Evolutionary conservation across 108 stramenopile species (phyloP).

Genomic region (Thalassiosira profunda): DNA sequence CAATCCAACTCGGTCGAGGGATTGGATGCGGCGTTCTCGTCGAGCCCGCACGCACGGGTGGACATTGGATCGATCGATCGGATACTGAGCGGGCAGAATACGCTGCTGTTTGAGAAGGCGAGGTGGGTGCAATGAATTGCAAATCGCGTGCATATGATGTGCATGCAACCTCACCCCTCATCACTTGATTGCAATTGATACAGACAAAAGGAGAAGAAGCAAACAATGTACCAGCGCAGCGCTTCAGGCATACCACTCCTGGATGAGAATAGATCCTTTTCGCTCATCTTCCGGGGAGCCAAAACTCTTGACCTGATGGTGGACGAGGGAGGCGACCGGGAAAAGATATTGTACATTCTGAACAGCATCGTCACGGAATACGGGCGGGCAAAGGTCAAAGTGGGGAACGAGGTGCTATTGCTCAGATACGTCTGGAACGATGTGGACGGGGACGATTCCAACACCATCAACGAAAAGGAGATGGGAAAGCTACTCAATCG

Average conservation of each 20-base stretch:
- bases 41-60: slow-evolving; percentile 26
- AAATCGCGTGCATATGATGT: no score
- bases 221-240: slow-evolving; percentile 23
- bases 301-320: slow-evolving; percentile 85
- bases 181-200: background rate
- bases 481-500: slow-evolving; percentile 50
- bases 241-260: slow-evolving; percentile 38
- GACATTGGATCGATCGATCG: slow-evolving; percentile 86
- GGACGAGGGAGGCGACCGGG: slow-evolving; percentile 48
- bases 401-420: slow-evolving; percentile 75
- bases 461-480: slow-evolving; percentile 62
- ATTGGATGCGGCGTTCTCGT: no score
- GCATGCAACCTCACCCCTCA: no score
- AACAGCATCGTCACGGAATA: slow-evolving; percentile 65
- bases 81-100: slow-evolving; percentile 82
- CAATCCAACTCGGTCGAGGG: background rate
- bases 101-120: slow-evolving; percentile 62
- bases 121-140: slow-evolving; percentile 22
- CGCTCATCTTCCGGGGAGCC: slow-evolving; percentile 82
- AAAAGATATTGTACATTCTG: slow-evolving; percentile 71
- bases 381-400: slow-evolving; percentile 60
- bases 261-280: slow-evolving; percentile 69
- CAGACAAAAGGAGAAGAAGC: slow-evolving; percentile 49
- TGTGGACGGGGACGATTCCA: slow-evolving; percentile 57
- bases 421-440: slow-evolving; percentile 41